phyloP scores from a whole-genome alignment of 176 grass and related monocot genomes.

The Carex pumila region DNA sequence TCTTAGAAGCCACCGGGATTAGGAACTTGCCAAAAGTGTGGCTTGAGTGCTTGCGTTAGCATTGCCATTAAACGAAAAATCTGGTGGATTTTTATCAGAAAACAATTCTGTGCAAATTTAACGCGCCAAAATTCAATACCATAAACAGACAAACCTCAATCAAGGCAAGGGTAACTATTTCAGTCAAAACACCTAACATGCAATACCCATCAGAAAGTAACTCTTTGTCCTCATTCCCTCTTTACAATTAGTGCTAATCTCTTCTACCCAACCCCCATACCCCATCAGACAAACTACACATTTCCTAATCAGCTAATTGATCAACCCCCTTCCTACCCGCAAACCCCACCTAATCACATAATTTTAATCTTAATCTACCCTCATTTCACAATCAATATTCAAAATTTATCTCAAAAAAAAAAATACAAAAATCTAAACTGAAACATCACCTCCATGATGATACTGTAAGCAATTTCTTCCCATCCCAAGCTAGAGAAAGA shows the following conservation, averaged over 20 bases:
- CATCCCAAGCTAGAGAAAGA: constrained; percentile 74
- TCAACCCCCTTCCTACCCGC: not conserved
- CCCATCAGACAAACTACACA: constrained; percentile 8
- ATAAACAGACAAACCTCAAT: not conserved
- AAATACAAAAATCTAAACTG: constrained; percentile 8
- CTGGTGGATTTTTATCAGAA: constrained; percentile 1
- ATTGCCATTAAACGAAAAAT: not conserved
- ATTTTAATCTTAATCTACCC: not conserved
- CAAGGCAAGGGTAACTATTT: not conserved
- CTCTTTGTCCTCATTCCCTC: constrained; percentile 14
- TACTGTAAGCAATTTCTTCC: constrained; percentile 65
- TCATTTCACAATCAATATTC: constrained; percentile 4
- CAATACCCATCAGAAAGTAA: constrained; percentile 20
- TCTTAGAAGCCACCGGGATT: not conserved
- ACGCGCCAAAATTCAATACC: not conserved
- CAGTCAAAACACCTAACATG: not conserved
- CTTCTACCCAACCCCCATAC: not conserved
- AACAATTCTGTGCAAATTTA: not conserved
- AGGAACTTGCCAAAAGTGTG: not conserved
- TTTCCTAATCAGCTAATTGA: constrained; percentile 14
- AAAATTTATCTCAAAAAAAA: constrained; percentile 6
- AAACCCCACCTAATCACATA: not conserved
- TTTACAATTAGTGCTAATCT: constrained; percentile 16
- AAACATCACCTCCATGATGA: constrained; percentile 76
- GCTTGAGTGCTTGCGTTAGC: not conserved